Evolutionary conservation across 768 basidiomycete genomes (phyloP).

Genomic region (Coprinellus aureogranulatus): DNA sequence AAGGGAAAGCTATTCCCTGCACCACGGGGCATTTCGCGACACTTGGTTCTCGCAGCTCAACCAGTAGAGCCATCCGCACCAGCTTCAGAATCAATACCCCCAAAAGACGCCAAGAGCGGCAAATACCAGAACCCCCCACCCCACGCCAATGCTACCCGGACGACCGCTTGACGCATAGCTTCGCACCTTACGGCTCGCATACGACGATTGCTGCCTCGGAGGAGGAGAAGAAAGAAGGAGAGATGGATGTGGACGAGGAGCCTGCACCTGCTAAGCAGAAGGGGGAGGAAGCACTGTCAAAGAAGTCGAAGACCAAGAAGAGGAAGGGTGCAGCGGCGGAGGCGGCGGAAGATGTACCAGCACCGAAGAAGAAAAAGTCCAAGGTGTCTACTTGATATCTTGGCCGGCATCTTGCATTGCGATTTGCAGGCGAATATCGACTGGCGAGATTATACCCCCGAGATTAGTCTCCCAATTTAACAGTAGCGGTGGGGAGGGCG

Average conservation of each 20-base stretch:
- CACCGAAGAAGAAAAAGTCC: slow-evolving; percentile 52
- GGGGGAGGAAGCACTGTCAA: neutral
- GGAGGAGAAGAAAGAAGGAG: slow-evolving; percentile 24
- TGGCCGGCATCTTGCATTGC: neutral
- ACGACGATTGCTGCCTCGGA: slow-evolving; percentile 10
- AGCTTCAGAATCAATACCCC: slow-evolving; percentile 20
- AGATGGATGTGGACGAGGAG: slow-evolving; percentile 15
- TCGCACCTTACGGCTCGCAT: slow-evolving; percentile 59
- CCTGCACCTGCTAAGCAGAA: slow-evolving; percentile 1
- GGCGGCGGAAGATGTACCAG: slow-evolving; percentile 14
- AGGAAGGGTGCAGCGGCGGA: slow-evolving; percentile 37
- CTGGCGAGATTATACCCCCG: no score
- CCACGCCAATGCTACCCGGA: slow-evolving; percentile 56
- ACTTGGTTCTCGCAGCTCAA: slow-evolving; percentile 56
- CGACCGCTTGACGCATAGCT: slow-evolving; percentile 61
- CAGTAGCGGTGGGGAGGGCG: no score
- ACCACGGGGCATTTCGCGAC: slow-evolving; percentile 56
- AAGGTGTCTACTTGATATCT: slow-evolving; percentile 24
- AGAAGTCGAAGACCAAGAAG: slow-evolving; percentile 36
- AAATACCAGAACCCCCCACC: slow-evolving; percentile 50
- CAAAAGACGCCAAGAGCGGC: slow-evolving; percentile 11
- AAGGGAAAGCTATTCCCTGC: slow-evolving; percentile 60
- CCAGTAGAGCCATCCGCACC: slow-evolving; percentile 35
- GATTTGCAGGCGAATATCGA: no score
- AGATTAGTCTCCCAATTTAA: no score